phyloP scores from a whole-genome alignment of 768 basidiomycete species.

The Tricholoma terreum region DNA sequence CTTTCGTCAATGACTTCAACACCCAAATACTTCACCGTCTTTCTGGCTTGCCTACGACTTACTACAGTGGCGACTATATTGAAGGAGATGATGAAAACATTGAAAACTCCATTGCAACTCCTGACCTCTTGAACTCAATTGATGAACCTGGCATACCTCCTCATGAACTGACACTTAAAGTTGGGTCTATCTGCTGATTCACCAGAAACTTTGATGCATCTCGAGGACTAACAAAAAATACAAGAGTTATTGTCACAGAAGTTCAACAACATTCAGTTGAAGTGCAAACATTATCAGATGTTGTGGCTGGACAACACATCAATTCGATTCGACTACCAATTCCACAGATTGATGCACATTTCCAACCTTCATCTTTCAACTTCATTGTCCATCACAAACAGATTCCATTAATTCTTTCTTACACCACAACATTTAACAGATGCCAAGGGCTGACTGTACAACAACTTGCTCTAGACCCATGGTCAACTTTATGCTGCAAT shows the following conservation, averaged over 20 bases:
- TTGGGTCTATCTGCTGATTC: conserved; percentile 29
- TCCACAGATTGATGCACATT: neutral
- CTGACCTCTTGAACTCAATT: neutral
- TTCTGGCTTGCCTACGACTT: neutral
- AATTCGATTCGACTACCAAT: no score
- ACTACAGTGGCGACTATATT: neutral
- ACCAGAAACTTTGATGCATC: conserved; percentile 37
- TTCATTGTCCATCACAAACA: conserved; percentile 24
- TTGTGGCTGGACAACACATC: neutral
- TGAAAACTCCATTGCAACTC: neutral
- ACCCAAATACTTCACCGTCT: neutral
- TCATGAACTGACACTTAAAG: conserved; percentile 25
- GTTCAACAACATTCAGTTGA: neutral
- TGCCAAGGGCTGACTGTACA: conserved; percentile 44
- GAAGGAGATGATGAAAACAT: neutral
- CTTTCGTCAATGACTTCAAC: neutral
- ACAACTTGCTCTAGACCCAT: conserved; percentile 42
- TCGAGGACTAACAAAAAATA: conserved; percentile 39
- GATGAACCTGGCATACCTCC: neutral
- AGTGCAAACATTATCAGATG: neutral
- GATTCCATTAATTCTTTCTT: conserved; percentile 41
- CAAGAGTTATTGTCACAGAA: neutral
- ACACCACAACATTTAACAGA: conserved; percentile 44
- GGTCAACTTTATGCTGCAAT: conserved; percentile 46
- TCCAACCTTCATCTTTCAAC: neutral